Conservation (phyloP, 2,329 filamentous ascomycete genomes). For the Alternaria gaisen region DNA sequence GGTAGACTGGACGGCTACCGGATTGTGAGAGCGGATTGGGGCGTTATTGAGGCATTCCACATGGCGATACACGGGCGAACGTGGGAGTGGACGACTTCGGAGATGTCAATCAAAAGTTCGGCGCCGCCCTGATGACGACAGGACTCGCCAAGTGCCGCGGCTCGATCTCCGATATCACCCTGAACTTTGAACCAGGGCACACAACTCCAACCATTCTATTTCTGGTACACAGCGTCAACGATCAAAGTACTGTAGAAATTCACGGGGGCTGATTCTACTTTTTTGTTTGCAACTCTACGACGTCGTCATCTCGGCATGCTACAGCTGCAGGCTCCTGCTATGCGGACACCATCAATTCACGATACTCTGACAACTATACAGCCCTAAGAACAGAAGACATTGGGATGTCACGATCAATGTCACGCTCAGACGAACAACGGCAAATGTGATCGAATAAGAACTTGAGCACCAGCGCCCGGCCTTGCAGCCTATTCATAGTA, state of each 20-base stretch:
- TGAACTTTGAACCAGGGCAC: slow-evolving; percentile 1
- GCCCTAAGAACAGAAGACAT: neutral
- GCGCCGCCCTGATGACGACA: slow-evolving; percentile 42
- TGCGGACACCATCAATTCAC: neutral
- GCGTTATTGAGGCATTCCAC: slow-evolving; percentile 31
- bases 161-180: slow-evolving; percentile 5
- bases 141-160: slow-evolving; percentile 32
- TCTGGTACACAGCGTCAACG: neutral
- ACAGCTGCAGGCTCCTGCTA: neutral
- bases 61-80: slow-evolving; percentile 29
- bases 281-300: neutral
- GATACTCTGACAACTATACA: neutral
- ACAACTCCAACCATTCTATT: neutral
- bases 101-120: slow-evolving; percentile 36
- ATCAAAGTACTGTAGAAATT: neutral
- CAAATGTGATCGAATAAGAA: neutral
- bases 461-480: neutral
- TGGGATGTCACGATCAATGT: neutral
- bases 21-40: slow-evolving; percentile 20
- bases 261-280: neutral
- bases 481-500: neutral
- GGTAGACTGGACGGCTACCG: slow-evolving; percentile 39
- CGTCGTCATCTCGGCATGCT: neutral
- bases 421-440: neutral
- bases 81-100: slow-evolving; percentile 24